Evolutionary conservation across 768 basidiomycete genomes (phyloP), one percentile per base, ranked within the genome.

Genomic region (Lanmaoa rubissima): DNA sequence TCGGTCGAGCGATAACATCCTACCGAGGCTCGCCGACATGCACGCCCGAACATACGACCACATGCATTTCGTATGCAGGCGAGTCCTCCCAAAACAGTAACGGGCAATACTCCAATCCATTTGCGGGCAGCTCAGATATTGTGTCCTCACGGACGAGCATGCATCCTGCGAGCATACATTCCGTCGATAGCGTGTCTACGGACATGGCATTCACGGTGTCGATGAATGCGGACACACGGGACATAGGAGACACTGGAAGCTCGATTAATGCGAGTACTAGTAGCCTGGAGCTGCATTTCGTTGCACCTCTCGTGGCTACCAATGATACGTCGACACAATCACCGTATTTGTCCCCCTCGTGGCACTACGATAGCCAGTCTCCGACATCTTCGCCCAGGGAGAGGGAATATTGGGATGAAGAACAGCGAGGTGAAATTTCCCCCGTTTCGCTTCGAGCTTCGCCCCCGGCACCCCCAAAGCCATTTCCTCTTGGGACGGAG

Each of bases 221-320:
- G 4, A 31, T 24, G 38, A 46, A 53, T 21, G 34, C 26, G 11
- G 47, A 52, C 19, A 26, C 43, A 26, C 28, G 14, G 41, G 28
- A 13, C n/a, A 21, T n/a, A 13, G 49, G 16, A 43, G 58, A 42
- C 2, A 38, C 6, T 24, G 36, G 21, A 11, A 48, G 39, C 36
- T 44, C 39, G 39, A 31, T 34, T 26, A 49, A 48, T 11, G 41
- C 40, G 54, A 63, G 63, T 52, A 51, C 41, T 7, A 62, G 62
- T 50, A 67, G 66, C 49, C 40, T 58, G 54, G 69, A 61, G 54
- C 49, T 66, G 34, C 52, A 51, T n/a, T 56, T 70, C 16, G 44
- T 41, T 31, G 2, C 43, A 21, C 66, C 69, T 10, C 39, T 54
- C 36, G 31, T 53, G 16, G 16, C 36, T 2, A 47, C 24, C 21